Percentiles rank a stretch among this genome's conserved stretches.
These are phyloP conservation scores for Lathyrus aphaca DNA, from an alignment of 306 rosid species.

Conservation along the genomic window DNA sequence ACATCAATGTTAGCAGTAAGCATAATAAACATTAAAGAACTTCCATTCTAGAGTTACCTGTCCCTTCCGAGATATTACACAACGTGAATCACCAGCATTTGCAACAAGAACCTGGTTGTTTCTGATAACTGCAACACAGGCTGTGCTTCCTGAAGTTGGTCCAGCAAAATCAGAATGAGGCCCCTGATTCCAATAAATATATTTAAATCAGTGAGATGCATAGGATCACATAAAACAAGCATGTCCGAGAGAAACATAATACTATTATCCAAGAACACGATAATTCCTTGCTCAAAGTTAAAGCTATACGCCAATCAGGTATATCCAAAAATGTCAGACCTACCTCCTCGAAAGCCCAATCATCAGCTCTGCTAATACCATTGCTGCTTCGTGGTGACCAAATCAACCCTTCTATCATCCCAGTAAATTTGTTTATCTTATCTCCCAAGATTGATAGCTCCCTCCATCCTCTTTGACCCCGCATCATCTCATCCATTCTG, in stretches of 20 bases:
- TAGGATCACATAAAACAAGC: background rate
- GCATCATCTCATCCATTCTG: conserved; percentile 99
- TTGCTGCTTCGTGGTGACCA: conserved; percentile 89
- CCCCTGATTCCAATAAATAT: conserved; percentile 59
- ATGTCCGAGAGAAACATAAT: background rate
- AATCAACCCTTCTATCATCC: conserved; percentile 95
- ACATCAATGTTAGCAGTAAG: background rate
- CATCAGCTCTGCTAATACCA: conserved; percentile 59
- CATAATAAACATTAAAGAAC: conserved; percentile 28
- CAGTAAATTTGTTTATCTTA: conserved; percentile 86
- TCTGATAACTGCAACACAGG: conserved; percentile 90
- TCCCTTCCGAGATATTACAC: conserved; percentile 92
- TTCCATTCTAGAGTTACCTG: conserved; percentile 61
- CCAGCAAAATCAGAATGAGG: conserved; percentile 96
- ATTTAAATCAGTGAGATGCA: conserved; percentile 34
- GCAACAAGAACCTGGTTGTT: conserved; percentile 82
- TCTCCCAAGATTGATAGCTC: conserved; percentile 92
- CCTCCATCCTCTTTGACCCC: conserved; percentile 99
- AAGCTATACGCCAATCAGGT: conserved; percentile 30
- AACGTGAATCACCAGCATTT: conserved; percentile 98
- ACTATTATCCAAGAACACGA: conserved; percentile 17
- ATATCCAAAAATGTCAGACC: conserved; percentile 38
- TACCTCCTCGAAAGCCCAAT: conserved; percentile 97
- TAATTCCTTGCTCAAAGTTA: conserved; percentile 6
- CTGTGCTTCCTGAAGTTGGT: conserved; percentile 97